phyloP scores from a whole-genome alignment of 1,139 yeast genomes.

The Kluyveromyces sp. region DNA sequence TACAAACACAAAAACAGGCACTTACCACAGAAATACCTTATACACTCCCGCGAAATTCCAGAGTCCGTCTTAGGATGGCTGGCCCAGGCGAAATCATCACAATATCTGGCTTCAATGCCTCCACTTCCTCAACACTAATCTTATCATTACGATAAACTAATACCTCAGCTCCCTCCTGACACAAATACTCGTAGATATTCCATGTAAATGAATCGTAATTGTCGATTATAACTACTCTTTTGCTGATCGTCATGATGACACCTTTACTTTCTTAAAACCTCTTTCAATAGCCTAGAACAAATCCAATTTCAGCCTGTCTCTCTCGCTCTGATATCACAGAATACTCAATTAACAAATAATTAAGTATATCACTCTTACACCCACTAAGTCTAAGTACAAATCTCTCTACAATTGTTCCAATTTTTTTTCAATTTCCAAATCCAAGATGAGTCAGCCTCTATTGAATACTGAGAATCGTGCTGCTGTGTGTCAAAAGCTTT shows the following conservation, averaged over 20 bases:
- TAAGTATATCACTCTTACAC: no score
- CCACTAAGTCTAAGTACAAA: no score
- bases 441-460: not conserved
- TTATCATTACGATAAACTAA: conserved; percentile 81
- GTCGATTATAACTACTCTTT: conserved; percentile 71
- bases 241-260: conserved; percentile 7
- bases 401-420: conserved; percentile 1
- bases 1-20: conserved; percentile 89
- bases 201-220: conserved; percentile 97
- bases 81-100: conserved; percentile 94
- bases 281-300: no score
- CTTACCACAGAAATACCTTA: conserved; percentile 70
- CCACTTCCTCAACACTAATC: conserved; percentile 63
- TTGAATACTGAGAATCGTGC: no score
- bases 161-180: conserved; percentile 81
- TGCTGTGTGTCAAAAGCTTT: not conserved
- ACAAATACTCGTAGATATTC: conserved; percentile 86
- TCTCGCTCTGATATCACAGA: no score
- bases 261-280: not conserved
- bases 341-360: no score
- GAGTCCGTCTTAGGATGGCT: conserved; percentile 86
- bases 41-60: conserved; percentile 71
- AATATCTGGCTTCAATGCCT: conserved; percentile 62
- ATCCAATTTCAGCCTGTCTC: no score
- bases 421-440: not conserved